Conservation (phyloP, 768 basidiomycete species). For the Mycena epipterygia region DNA sequence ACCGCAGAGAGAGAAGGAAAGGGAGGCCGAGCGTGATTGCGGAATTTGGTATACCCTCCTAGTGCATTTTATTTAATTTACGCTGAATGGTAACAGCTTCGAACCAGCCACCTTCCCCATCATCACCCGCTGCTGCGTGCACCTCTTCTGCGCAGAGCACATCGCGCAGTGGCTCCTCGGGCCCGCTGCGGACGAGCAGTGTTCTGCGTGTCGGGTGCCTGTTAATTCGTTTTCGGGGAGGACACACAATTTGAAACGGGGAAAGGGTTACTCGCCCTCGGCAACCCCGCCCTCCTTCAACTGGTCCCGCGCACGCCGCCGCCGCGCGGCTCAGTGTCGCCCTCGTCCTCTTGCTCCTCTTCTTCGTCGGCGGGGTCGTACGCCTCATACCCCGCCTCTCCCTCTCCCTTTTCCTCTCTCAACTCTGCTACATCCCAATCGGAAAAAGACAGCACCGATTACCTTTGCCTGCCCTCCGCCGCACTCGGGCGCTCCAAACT, state of each 20-base stretch:
- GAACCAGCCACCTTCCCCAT: constrained; percentile 19
- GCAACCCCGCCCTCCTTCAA: constrained; percentile 1
- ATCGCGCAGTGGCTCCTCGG: constrained; percentile 13
- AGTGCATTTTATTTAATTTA: no score
- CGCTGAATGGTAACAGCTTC: constrained; percentile 19
- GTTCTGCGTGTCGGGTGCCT: not conserved
- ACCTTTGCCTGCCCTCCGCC: constrained; percentile 10
- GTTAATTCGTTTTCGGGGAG: no score
- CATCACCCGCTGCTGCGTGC: constrained; percentile 16
- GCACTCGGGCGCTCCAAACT: constrained; percentile 19
- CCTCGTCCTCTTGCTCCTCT: no score
- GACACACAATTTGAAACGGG: no score
- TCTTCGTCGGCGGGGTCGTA: no score
- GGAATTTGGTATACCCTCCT: not conserved
- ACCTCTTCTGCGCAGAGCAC: constrained; percentile 27
- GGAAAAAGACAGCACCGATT: constrained; percentile 6
- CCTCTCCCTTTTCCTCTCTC: not conserved
- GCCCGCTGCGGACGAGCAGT: not conserved
- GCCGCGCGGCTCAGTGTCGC: not conserved
- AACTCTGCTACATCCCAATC: not conserved
- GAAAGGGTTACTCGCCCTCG: constrained; percentile 5
- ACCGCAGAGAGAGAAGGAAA: not conserved
- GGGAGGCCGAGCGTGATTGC: not conserved
- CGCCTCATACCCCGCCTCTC: constrained; percentile 7
- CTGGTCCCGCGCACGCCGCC: constrained; percentile 14